Evolutionary conservation across 495 filamentous ascomycete genomes (phyloP).

Genomic region (Talaromyces thailandensis): DNA sequence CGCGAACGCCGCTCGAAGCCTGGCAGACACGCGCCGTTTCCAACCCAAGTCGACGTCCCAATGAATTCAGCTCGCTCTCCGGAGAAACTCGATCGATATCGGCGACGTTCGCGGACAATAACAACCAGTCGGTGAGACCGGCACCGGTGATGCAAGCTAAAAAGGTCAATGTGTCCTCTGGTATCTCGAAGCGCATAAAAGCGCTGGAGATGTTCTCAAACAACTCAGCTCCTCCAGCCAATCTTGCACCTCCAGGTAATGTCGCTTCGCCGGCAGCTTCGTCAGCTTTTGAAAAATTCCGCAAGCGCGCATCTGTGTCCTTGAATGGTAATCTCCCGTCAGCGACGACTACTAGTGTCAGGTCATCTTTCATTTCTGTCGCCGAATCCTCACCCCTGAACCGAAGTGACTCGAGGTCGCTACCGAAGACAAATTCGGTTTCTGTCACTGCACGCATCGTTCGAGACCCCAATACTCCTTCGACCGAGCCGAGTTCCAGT

Average conservation of each 20-base stretch:
- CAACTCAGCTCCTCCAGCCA: constrained; percentile 17
- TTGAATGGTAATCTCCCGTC: constrained; percentile 18
- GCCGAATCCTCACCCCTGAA: not conserved
- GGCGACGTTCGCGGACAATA: constrained; percentile 21
- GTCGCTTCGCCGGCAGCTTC: constrained; percentile 8
- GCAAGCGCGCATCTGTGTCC: constrained; percentile 33
- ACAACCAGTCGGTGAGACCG: constrained; percentile 12
- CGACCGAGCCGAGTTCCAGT: constrained; percentile 26
- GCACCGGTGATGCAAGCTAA: constrained; percentile 45
- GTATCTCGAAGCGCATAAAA: constrained; percentile 85
- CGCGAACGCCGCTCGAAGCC: constrained; percentile 18
- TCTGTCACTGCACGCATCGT: constrained; percentile 76
- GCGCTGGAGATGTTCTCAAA: constrained; percentile 69
- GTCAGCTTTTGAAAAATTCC: constrained; percentile 33
- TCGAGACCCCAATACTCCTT: constrained; percentile 39
- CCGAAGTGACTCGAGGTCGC: constrained; percentile 2
- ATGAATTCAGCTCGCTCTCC: constrained; percentile 35
- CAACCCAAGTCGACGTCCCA: constrained; percentile 26
- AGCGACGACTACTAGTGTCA: constrained; percentile 13
- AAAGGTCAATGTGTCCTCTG: constrained; percentile 74
- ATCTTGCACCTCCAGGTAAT: constrained; percentile 11
- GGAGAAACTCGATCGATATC: constrained; percentile 30
- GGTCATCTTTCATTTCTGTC: constrained; percentile 1
- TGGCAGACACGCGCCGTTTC: constrained; percentile 45
- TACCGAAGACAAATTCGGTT: constrained; percentile 51